Evolutionary conservation across 768 basidiomycete genomes (phyloP).

Genomic region (Leucocoprinus sp.): DNA sequence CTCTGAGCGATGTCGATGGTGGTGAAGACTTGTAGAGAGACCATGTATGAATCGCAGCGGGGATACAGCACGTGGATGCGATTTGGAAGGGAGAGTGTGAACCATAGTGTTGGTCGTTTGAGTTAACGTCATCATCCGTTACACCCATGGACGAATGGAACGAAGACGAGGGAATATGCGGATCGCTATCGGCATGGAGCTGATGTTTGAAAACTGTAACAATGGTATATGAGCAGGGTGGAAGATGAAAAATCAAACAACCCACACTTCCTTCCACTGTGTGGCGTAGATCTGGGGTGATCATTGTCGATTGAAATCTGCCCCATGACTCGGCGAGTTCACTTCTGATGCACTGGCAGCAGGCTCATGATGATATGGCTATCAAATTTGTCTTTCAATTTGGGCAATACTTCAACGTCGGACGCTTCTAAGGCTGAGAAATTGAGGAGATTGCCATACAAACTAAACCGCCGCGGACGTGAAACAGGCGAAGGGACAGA

Average conservation of each 20-base stretch:
- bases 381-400: slow-evolving; percentile 6
- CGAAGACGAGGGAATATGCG: neutral
- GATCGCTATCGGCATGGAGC: slow-evolving; percentile 1
- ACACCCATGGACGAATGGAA: neutral
- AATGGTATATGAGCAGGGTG: neutral
- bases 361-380: neutral
- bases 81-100: slow-evolving; percentile 6
- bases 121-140: slow-evolving; percentile 2
- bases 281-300: neutral
- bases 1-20: slow-evolving; percentile 19
- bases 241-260: neutral
- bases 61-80: slow-evolving; percentile 47
- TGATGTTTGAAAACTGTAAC: neutral
- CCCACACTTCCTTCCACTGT: neutral
- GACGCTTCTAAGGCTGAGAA: slow-evolving; percentile 4
- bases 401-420: slow-evolving; percentile 5
- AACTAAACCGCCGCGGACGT: neutral
- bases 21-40: slow-evolving; percentile 41
- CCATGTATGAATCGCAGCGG: slow-evolving; percentile 53
- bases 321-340: slow-evolving; percentile 1
- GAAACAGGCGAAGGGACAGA: neutral
- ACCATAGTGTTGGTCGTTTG: neutral
- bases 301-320: neutral
- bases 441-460: slow-evolving; percentile 5
- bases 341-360: slow-evolving; percentile 7